Evolutionary conservation across 345 rosid species (phyloP), one percentile per base, ranked within the genome.

Genomic region (Microthlaspi erraticum): DNA sequence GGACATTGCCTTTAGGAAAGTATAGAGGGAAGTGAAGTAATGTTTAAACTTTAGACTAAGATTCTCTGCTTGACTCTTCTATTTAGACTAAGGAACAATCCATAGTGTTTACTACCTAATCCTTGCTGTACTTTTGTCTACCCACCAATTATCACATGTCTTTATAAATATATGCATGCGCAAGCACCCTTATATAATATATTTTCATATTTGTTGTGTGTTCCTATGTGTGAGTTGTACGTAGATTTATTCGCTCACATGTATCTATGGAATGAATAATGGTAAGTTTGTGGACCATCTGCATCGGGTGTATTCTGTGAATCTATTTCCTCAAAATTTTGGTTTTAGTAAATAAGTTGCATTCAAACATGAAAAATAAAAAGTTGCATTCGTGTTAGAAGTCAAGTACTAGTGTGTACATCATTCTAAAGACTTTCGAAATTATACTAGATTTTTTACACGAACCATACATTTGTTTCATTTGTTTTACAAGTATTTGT

Each of bases 51-150:
- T 55, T 31, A 76, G 65, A 77, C 75, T 73, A 73, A 79, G 83
- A 80, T 85, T 79, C 79, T 79, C 77, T 55, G 44, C 72, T 51
- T 42, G 54, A 53, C 75, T 54, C 75, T 68, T 77, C 66, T 74
- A 62, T 68, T 82, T 72, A 73, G 74, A 77, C 75, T 49, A 63
- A 71, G 53, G 75, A 68, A 71, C 77, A 71, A 79, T 74, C 79
- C 77, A 34, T 74, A 41, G 76, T 68, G 66, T 77, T 71, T 65
- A 73, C 76, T 67, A 68, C 82, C 79, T 76, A 76, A 81, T 78
- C 77, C 36, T 58, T 42, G 69, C 80, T 45, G 80, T 74, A 72
- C 64, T 64, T 64, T 60, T 83, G 70, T 51, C 79, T 75, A 66
- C 68, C 66, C 73, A 65, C 66, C 57, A 63, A 72, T 74, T 61